Percentiles rank a stretch among this genome's conserved stretches.
Conservation (phyloP, 192 early-diverging fungal species). For the Chytriomyces sp. region DNA sequence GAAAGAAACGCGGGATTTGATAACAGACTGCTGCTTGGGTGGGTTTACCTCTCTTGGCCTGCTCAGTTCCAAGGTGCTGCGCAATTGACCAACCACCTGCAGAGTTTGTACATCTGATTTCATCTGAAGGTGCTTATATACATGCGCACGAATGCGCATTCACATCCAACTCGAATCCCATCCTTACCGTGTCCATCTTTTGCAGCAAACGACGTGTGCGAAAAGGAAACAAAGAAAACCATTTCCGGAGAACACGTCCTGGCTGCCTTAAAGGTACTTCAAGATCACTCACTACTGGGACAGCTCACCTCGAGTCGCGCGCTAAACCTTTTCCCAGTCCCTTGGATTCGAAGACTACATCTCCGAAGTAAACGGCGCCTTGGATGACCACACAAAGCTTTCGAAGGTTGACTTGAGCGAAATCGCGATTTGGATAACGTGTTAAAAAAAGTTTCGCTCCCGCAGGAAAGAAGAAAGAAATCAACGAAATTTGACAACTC, state of each 20-base stretch:
- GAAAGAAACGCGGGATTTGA: slow-evolving; percentile 92
- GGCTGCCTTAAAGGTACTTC: slow-evolving; percentile 74
- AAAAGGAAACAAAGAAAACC: slow-evolving; percentile 95
- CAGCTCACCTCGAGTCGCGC: background rate
- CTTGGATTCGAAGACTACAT: slow-evolving; percentile 94
- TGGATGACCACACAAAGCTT: slow-evolving; percentile 86
- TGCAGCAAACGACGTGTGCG: slow-evolving; percentile 91
- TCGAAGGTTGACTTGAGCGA: slow-evolving; percentile 64
- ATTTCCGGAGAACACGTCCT: slow-evolving; percentile 97
- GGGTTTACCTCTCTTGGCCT: slow-evolving; percentile 33
- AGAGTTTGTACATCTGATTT: slow-evolving; percentile 96
- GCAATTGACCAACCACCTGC: background rate
- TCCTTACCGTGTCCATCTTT: background rate
- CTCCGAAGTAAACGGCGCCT: slow-evolving; percentile 84
- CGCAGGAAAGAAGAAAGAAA: slow-evolving; percentile 81
- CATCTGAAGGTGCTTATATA: slow-evolving; percentile 66
- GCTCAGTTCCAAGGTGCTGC: background rate
- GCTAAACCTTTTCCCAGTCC: slow-evolving; percentile 42
- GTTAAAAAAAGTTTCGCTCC: background rate
- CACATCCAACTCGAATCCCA: background rate
- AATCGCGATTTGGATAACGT: background rate
- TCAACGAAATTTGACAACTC: slow-evolving; percentile 77
- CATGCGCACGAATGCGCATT: background rate
- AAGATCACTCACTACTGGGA: background rate
- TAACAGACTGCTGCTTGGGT: slow-evolving; percentile 96